Evolutionary conservation across 78 protist genomes (phyloP), one percentile per base, ranked within the genome.

Genomic region (Blattamonas nauphoetae): DNA sequence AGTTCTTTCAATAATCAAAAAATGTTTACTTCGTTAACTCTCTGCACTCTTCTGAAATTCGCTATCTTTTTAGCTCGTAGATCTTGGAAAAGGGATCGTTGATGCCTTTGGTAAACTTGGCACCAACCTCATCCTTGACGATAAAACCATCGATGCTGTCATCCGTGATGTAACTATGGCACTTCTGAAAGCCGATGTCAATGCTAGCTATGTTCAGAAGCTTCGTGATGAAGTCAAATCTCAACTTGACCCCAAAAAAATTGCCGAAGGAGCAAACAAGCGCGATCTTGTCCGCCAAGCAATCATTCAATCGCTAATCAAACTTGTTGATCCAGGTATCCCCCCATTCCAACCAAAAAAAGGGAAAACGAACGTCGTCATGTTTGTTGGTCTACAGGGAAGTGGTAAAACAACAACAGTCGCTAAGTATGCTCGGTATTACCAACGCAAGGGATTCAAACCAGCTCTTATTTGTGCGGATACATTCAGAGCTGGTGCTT

Each of bases 321-420:
- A 80, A 21, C 85, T 88, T 36, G 1, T 88, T 41, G 87, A 88
- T 78, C 90, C 90, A 32, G 36, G 4, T 2, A 5, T 4, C 32
- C 38, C 78, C 41, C 95, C 98, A 38, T 95, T 87, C 91, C 84
- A 45, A 45, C 98, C 97, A 5, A 81, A 81, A 64, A 88, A 79
- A 81, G 95, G 96, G 43, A 64, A 84, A 79, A 41, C 96, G 42
- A 96, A 96, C 84, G 93, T 98, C 32, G 83, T 98, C 81, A 96
- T 98, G 99, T 95, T 97, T 84, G 99, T 98, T 3, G 99, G 99
- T 38, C 94, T 98, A 42, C 99, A 97, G 88, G 98, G 97, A 33
- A 1, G 85, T 5, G 97, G 98, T 6, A 96, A 96, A 84, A 96
- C 98, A 1, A 96, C 78, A 33, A 81, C 92, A 29, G 93, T 85